Percentiles rank a stretch among this genome's conserved stretches.
phyloP scores from a whole-genome alignment of 2,329 filamentous ascomycete species.

The Phyllosticta citribraziliensis region DNA sequence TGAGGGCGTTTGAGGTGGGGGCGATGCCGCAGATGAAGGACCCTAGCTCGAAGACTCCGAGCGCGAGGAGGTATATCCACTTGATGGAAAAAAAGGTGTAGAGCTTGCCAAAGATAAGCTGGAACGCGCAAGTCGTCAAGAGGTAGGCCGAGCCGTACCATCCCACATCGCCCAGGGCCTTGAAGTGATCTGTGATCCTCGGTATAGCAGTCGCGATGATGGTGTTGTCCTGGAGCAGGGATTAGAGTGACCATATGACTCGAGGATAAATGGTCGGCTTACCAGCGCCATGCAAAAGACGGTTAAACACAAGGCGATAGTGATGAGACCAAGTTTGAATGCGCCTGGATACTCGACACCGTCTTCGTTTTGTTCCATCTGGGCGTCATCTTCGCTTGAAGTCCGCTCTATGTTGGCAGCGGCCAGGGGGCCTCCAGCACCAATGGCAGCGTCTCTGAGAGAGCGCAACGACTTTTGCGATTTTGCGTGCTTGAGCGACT shows the following conservation, averaged over 20 bases:
- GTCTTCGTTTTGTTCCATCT: slow-evolving; percentile 15
- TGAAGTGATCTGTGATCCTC: slow-evolving; percentile 21
- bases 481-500: neutral
- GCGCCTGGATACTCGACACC: slow-evolving; percentile 25
- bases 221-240: slow-evolving; percentile 11
- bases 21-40: slow-evolving; percentile 43
- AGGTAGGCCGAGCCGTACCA: slow-evolving; percentile 30
- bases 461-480: neutral
- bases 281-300: slow-evolving; percentile 21
- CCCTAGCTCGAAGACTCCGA: slow-evolving; percentile 43
- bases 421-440: neutral
- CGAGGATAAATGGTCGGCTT: neutral
- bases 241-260: neutral
- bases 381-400: neutral
- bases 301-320: slow-evolving; percentile 19
- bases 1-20: slow-evolving; percentile 38
- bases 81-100: slow-evolving; percentile 41
- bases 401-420: neutral
- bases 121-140: slow-evolving; percentile 32
- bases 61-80: slow-evolving; percentile 35
- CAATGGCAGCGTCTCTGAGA: neutral
- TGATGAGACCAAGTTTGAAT: slow-evolving; percentile 19
- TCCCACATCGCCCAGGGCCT: slow-evolving; percentile 14
- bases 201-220: slow-evolving; percentile 24
- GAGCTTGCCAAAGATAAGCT: slow-evolving; percentile 32